A percentile compares a stretch with the other conserved stretches of the same genome.
Conservation (phyloP, 2,329 filamentous ascomycete genomes). For the Colletotrichum endophyticum region DNA sequence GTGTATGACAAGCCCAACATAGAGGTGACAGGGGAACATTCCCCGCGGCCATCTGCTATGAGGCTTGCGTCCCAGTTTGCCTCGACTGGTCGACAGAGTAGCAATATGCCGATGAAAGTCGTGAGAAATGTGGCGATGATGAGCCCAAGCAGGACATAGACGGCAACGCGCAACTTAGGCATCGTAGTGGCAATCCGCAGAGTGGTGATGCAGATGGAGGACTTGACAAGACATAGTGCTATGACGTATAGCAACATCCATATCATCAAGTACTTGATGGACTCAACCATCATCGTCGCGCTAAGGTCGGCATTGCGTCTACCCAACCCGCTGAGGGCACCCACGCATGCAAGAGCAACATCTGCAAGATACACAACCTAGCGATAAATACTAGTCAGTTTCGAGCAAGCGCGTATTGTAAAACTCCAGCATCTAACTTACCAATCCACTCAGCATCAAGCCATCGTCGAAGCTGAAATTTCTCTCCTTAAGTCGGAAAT, state of each 20-base stretch:
- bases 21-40: conserved; percentile 19
- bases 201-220: conserved; percentile 39
- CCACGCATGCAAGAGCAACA: conserved; percentile 24
- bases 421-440: not conserved
- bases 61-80: conserved; percentile 30
- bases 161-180: conserved; percentile 22
- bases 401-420: not conserved
- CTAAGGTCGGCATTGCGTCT: conserved; percentile 24
- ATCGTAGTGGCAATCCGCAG: conserved; percentile 33
- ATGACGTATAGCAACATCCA: conserved; percentile 30
- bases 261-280: conserved; percentile 27
- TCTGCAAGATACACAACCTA: conserved; percentile 19
- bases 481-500: conserved; percentile 3
- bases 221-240: conserved; percentile 27
- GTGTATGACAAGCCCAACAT: conserved; percentile 29
- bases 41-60: conserved; percentile 24
- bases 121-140: conserved; percentile 30
- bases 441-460: conserved; percentile 21
- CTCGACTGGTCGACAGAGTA: conserved; percentile 23
- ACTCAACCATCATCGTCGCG: conserved; percentile 1
- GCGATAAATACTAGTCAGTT: not conserved
- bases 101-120: conserved; percentile 32
- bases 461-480: conserved; percentile 20
- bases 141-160: conserved; percentile 22
- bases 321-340: conserved; percentile 24